Conservation (phyloP, 371 early-diverging fungal species). For the Sporodiniella umbellata region DNA sequence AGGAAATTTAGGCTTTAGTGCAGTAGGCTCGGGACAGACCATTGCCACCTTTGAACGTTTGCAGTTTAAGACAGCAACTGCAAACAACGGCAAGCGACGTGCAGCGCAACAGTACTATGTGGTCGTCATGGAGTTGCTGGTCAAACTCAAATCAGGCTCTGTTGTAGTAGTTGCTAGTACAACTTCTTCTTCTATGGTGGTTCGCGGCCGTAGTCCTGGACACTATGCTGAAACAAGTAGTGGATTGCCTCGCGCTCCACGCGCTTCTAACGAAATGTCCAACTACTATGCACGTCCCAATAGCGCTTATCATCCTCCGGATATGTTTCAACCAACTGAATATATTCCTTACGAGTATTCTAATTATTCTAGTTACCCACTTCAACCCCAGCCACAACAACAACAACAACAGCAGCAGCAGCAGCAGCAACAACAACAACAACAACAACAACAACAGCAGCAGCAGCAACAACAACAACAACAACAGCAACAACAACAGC, state of each 20-base stretch:
- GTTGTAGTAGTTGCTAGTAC: constrained; percentile 58
- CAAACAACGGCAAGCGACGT: constrained; percentile 80
- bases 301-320: constrained; percentile 2
- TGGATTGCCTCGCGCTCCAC: not conserved
- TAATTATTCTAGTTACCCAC: not conserved
- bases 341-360: constrained; percentile 12
- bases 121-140: constrained; percentile 60
- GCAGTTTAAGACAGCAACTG: constrained; percentile 91
- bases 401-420: not conserved
- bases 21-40: constrained; percentile 31
- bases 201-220: constrained; percentile 86
- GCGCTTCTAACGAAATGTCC: constrained; percentile 14
- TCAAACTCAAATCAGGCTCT: constrained; percentile 45
- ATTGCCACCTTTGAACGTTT: constrained; percentile 73
- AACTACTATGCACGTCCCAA: constrained; percentile 46
- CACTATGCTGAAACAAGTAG: constrained; percentile 67
- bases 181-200: constrained; percentile 75
- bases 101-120: constrained; percentile 87
- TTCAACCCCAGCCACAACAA: constrained; percentile 2
- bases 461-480: not conserved
- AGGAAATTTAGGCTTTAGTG: constrained; percentile 41
- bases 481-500: not conserved
- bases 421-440: constrained; percentile 4
- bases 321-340: constrained; percentile 14
- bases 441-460: constrained; percentile 1